Percentiles rank a stretch among this genome's conserved stretches.
These are phyloP conservation scores for Phaeosphaeriaceae sp. DNA, from an alignment of 2,329 filamentous ascomycete genomes.

Conservation along the genomic window DNA sequence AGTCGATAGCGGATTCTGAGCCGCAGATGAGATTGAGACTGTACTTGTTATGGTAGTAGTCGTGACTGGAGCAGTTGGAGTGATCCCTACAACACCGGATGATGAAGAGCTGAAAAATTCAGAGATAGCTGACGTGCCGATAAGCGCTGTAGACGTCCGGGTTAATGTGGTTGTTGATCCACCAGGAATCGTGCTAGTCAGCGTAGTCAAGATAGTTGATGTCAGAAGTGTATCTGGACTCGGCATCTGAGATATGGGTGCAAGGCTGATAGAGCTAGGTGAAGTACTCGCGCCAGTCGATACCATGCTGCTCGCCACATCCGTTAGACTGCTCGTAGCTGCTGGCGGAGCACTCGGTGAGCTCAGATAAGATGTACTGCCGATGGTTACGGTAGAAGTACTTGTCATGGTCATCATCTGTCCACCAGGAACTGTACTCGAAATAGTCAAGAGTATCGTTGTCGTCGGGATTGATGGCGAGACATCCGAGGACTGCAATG, in stretches of 20 bases:
- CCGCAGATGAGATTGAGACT: not conserved
- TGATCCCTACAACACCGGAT: not conserved
- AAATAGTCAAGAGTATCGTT: not conserved
- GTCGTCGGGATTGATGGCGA: not conserved
- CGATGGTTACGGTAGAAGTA: not conserved
- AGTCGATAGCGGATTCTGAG: not conserved
- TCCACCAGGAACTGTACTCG: not conserved
- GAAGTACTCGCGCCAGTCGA: not conserved
- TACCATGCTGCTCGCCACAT: not conserved
- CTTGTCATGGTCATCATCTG: not conserved
- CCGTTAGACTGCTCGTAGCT: not conserved
- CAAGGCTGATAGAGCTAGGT: not conserved
- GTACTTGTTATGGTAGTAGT: not conserved
- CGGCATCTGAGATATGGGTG: not conserved
- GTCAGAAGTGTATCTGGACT: not conserved
- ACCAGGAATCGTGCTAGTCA: conserved; percentile 5
- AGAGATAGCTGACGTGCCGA: not conserved
- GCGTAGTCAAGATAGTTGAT: conserved; percentile 3
- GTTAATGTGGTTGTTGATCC: not conserved
- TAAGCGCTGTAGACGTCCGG: not conserved
- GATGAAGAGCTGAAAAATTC: not conserved
- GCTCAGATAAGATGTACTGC: not conserved
- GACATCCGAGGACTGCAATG: not conserved
- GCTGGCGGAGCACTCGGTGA: not conserved
- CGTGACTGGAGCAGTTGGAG: not conserved